Evolutionary conservation across 805 yeast species (phyloP), one percentile per base, ranked within the genome.

Genomic region (Candida nitratophila): DNA sequence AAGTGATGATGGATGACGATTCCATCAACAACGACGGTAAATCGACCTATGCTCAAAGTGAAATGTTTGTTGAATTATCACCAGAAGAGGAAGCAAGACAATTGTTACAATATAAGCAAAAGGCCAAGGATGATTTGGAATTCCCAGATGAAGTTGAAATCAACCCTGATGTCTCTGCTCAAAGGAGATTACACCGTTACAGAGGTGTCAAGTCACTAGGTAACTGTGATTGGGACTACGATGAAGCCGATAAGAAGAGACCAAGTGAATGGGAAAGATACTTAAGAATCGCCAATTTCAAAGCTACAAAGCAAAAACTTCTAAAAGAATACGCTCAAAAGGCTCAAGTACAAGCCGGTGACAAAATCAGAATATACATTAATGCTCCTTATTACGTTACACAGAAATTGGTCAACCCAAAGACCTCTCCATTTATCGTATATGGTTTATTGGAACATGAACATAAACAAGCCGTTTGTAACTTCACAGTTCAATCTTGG

Each of bases 101-200:
- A 64, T 70, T 88, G 49, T 68, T 74, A 45, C 76, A 73, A 54
- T 89, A 73, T 66, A 77, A 93, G 53, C 71, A 71, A 34, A 63
- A 77, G 49, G 96, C 81, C 51, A 76, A 76, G 47, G 97, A 90
- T 44, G 97, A 88, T 60, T 73, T 79, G 31, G 96, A 90, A 55
- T 93, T 89, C 71, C 98, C 98, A 0, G 99, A 93, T 65, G 99
- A 93, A 66, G 66, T 91, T 44, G 98, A 93, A 61, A 67, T 93
- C 37, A 75, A 73, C 39, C 97, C 97, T 27, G 59, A 64, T 6
- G 90, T 77, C 50, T 74, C 84, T 5, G 98, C 86, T 10, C 76
- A 75, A 54, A 88, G 89, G 50, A 75, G 87, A 50, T 71, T 93
- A 45, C 65, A 71, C 27, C 77, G 89, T 48, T 91, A 88, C 64